Conservation (phyloP, 1,284 basidiomycete species). For the Ceratobasidium sp. region DNA sequence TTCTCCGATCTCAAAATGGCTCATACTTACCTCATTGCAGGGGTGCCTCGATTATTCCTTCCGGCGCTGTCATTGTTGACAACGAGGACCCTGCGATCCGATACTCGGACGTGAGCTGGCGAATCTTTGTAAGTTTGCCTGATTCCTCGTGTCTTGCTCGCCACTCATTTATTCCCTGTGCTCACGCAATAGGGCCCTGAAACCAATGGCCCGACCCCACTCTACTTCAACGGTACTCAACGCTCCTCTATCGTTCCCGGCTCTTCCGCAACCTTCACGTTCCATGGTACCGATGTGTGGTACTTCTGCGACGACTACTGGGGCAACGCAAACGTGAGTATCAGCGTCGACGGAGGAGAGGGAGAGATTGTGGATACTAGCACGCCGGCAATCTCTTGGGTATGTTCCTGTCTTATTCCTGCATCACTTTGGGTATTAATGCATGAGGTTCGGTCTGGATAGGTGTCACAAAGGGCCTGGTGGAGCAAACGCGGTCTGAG, state of each 20-base stretch:
- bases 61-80: too few species aligned
- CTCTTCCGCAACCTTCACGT: neutral
- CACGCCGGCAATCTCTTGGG: neutral
- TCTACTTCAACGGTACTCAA: neutral
- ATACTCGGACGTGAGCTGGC: too few species aligned
- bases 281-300: conserved; percentile 31
- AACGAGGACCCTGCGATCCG: too few species aligned
- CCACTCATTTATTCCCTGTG: too few species aligned
- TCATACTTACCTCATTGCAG: too few species aligned
- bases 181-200: too few species aligned
- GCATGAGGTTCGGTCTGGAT: too few species aligned
- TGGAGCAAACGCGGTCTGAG: conserved; percentile 24
- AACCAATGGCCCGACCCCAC: neutral
- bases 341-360: conserved; percentile 32
- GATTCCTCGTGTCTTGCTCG: too few species aligned
- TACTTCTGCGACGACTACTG: conserved; percentile 25
- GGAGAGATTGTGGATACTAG: neutral
- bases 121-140: too few species aligned
- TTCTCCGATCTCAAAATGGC: too few species aligned
- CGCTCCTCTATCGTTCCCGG: conserved; percentile 5
- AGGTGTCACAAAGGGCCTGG: conserved; percentile 4
- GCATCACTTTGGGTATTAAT: too few species aligned
- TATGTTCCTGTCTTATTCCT: neutral
- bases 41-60: too few species aligned
- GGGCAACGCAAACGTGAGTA: neutral